These are phyloP conservation scores for Licmophora abbreviata DNA, from an alignment of 108 stramenopile genomes.

Conservation along the genomic window DNA sequence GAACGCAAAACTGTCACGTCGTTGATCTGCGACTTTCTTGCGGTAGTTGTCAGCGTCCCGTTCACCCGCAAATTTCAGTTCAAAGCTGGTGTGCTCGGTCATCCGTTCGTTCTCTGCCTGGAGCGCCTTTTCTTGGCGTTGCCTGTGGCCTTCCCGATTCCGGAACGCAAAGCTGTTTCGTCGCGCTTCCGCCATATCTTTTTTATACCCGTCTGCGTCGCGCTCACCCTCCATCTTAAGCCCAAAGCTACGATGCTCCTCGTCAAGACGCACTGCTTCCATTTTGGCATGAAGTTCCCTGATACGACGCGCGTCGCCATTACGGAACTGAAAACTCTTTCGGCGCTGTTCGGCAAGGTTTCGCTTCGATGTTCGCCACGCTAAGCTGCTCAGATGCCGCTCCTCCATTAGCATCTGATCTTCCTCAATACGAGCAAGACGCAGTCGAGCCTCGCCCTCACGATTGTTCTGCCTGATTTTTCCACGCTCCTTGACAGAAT, in stretches of 20 bases:
- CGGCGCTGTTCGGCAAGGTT: conserved; percentile 46
- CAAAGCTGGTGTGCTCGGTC: conserved; percentile 28
- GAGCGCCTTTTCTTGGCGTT: conserved; percentile 2
- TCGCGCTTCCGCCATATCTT: conserved; percentile 26
- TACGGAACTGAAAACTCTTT: conserved; percentile 65
- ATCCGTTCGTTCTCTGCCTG: conserved; percentile 1
- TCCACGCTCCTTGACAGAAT: conserved; percentile 46
- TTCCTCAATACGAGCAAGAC: conserved; percentile 36
- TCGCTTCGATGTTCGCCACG: conserved; percentile 23
- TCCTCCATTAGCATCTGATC: conserved; percentile 57
- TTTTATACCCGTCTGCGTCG: conserved; percentile 64
- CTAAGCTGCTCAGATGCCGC: conserved; percentile 42
- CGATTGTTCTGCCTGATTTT: conserved; percentile 54
- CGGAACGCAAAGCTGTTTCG: conserved; percentile 29
- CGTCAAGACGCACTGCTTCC: conserved; percentile 27
- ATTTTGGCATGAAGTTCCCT: conserved; percentile 31
- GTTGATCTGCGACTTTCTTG: conserved; percentile 23
- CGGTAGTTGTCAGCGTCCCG: conserved; percentile 37
- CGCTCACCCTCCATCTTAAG: conserved; percentile 57
- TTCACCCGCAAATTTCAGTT: conserved; percentile 40
- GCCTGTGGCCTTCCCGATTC: conserved; percentile 21
- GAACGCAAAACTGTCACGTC: conserved; percentile 32
- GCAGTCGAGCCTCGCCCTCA: conserved; percentile 50
- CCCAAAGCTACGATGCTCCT: conserved; percentile 51
- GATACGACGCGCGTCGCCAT: conserved; percentile 51